Conservation (phyloP, 805 yeast species). For the Ogataea populi-albae region DNA sequence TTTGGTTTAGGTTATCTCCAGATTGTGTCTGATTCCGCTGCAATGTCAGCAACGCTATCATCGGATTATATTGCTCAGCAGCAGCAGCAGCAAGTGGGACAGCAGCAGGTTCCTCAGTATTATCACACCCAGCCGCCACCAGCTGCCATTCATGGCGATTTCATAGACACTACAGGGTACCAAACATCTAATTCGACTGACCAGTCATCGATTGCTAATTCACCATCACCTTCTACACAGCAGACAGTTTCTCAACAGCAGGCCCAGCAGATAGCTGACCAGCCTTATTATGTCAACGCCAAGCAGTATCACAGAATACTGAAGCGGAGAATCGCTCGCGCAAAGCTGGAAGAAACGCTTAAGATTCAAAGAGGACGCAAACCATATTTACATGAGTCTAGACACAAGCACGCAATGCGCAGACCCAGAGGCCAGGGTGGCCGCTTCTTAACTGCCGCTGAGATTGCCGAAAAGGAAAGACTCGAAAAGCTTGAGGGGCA, state of each 20-base stretch:
- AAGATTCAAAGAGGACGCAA: constrained; percentile 86
- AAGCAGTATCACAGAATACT: constrained; percentile 94
- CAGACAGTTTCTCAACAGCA: constrained; percentile 9
- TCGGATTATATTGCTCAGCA: constrained; percentile 17
- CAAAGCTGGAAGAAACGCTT: constrained; percentile 83
- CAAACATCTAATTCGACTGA: constrained; percentile 21
- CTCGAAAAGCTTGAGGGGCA: constrained; percentile 30
- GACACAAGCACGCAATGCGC: constrained; percentile 99
- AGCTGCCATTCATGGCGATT: constrained; percentile 18
- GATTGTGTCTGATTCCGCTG: constrained; percentile 5
- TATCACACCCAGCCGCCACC: constrained; percentile 15
- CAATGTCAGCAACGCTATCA: constrained; percentile 16
- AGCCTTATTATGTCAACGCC: constrained; percentile 96
- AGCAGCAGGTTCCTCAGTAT: constrained; percentile 12
- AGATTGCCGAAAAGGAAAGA: constrained; percentile 65
- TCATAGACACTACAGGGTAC: constrained; percentile 18
- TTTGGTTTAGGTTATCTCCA: constrained; percentile 8
- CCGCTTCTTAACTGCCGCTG: constrained; percentile 91
- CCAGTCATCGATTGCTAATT: constrained; percentile 20
- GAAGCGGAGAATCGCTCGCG: constrained; percentile 90
- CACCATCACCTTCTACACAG: constrained; percentile 20
- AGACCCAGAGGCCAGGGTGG: constrained; percentile 99
- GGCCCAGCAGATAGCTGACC: constrained; percentile 46
- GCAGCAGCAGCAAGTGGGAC: constrained; percentile 12
- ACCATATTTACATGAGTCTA: constrained; percentile 92